Base-by-base conservation (phyloP, 441 rosid genomes). In the Euphorbia corollata region DNA sequence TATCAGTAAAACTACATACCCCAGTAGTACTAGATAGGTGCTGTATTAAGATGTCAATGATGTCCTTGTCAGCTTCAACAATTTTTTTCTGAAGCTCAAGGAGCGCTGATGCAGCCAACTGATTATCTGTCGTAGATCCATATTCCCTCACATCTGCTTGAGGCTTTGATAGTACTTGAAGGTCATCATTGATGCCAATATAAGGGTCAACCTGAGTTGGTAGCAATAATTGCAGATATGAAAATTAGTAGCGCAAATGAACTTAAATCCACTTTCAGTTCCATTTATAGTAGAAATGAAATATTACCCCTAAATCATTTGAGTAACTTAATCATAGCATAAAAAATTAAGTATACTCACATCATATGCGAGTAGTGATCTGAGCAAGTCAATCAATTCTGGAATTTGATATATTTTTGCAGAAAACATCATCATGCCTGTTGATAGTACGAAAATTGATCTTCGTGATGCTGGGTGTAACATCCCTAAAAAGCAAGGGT, bases 141-240 rank as follows among this genome's bases (percentile, higher is more conserved):
- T 81, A 94, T 65, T 82, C 86, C 70, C 79, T 83, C 71, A 82
- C 72, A 73, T 87, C 89, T 39, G 80, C 82, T 38, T 78, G 83
- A 73, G 96, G 86, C 75, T 81, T 91, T 41, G 78, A 71, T n/a
- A 75, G 80, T 56, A 94, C 82, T 79, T 89, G 96, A 66, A 86
- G 78, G 74, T 88, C 91, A 70, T 86, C 83, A 10, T 82, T 78
- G 51, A 87, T 86, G 68, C 87, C 84, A 54, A 91, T 77, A 81
- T 75, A 84, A 60, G 99, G 98, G 84, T 91, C 97, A 61, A 83
- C 83, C 99, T 94, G 86, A 78, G 81, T 66, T 66, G 27, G 62
- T 45, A 70, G 59, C 74, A 57, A 36, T 22, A 38, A 13, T 11
- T 13, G 19, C 24, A 13, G 12, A 15, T 27, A 13, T 48, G 48